A percentile compares a stretch with the other conserved stretches of the same genome.
Evolutionary conservation across 176 grass and related monocot genomes (phyloP).

Genomic region (Oryza longistaminata): DNA sequence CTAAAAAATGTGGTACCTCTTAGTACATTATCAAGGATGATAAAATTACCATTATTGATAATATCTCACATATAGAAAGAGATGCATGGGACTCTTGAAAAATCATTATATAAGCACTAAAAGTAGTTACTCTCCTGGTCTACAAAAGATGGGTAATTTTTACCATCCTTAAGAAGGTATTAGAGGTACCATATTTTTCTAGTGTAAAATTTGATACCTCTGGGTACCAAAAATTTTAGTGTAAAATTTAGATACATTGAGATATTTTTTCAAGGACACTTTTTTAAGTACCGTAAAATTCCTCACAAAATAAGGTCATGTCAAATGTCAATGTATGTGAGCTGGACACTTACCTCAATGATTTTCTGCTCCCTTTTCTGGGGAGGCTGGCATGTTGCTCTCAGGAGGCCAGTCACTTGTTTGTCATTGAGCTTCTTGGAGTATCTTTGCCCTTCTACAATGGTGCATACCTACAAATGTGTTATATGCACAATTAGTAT

Average conservation of each 20-base stretch:
- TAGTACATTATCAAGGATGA: too few relatives aligned
- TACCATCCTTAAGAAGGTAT: too few relatives aligned
- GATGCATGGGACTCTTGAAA: not conserved
- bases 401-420: conserved; percentile 53
- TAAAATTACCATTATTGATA: not conserved
- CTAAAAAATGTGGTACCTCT: too few relatives aligned
- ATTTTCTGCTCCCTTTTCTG: conserved; percentile 50
- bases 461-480: conserved; percentile 61
- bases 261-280: too few relatives aligned
- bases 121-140: not conserved
- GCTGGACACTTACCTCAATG: conserved; percentile 35
- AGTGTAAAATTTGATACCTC: too few relatives aligned
- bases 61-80: not conserved
- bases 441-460: conserved; percentile 75
- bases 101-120: not conserved
- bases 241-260: too few relatives aligned
- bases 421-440: conserved; percentile 60
- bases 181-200: too few relatives aligned
- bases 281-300: too few relatives aligned
- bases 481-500: conserved; percentile 16
- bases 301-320: not conserved
- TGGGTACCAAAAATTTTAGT: too few relatives aligned
- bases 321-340: not conserved
- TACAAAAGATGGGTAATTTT: not conserved
- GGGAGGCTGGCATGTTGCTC: conserved; percentile 60